These are phyloP conservation scores for Gymnopilus junonius DNA, from an alignment of 768 basidiomycete genomes.

Conservation along the genomic window DNA sequence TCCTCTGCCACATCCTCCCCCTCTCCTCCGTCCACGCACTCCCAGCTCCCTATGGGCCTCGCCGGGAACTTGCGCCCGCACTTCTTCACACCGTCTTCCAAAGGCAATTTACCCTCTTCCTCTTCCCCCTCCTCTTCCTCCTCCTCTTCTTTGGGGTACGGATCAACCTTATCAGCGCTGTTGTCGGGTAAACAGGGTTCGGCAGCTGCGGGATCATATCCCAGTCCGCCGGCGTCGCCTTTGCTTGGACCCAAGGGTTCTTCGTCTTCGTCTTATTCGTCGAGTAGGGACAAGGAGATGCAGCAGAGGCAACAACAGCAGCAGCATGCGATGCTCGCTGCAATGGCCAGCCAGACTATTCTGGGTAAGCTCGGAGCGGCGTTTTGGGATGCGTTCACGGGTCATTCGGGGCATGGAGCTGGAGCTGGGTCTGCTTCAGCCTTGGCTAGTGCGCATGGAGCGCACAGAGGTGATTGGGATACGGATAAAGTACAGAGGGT, in stretches of 20 bases:
- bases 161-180: conserved; percentile 32
- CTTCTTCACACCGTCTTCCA: conserved; percentile 31
- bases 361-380: conserved; percentile 70
- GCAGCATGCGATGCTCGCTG: conserved; percentile 60
- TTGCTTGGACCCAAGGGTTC: conserved; percentile 32
- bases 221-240: conserved; percentile 51
- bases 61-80: conserved; percentile 46
- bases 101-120: conserved; percentile 15
- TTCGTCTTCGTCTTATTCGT: conserved; percentile 13
- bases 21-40: background rate
- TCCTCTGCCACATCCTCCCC: background rate
- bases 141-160: conserved; percentile 10
- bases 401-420: conserved; percentile 34
- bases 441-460: conserved; percentile 1
- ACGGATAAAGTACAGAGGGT: conserved; percentile 82
- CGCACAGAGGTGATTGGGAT: conserved; percentile 45
- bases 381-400: conserved; percentile 92
- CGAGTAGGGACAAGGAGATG: conserved; percentile 15
- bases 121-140: no score
- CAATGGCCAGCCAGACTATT: conserved; percentile 81
- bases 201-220: conserved; percentile 27
- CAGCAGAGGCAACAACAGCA: conserved; percentile 39
- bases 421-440: conserved; percentile 30
- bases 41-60: conserved; percentile 36
- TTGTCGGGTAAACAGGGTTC: conserved; percentile 52